Evolutionary conservation across 2,329 filamentous ascomycete species (phyloP), one percentile per base, ranked within the genome.

Genomic region (Westerdykella aurantiaca): DNA sequence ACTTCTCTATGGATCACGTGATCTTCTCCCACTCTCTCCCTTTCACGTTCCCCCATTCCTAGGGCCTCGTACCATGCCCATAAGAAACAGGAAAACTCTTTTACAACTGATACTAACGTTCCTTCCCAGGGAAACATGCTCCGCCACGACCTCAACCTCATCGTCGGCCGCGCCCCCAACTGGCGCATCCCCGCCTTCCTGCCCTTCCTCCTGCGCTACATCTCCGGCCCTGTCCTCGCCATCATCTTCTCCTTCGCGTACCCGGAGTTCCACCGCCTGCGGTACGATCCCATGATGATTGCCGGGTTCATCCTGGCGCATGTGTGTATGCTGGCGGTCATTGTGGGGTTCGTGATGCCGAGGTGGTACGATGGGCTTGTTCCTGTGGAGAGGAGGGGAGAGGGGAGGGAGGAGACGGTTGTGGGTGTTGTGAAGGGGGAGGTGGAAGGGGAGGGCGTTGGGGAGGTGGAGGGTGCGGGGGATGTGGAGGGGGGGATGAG

Each of bases 141-240:
- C 16, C 69, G 73, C 29, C 71, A 70, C 21, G 77, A 80, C 50
- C 70, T 80, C 18, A 80, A 80, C 47, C 54, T 71, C 4, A 72
- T 78, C 23, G 71, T 81, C 17, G 29, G 9, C n/a, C 29, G 29
- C 9, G 9, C 29, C 29, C 66, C 64, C 3, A 80, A 81, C 60
- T 80, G 77, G 78, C 70, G 59, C 3, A 78, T 81, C 18, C 77
- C 78, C 0, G 46, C 52, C 41, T 75, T 78, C 55, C 75, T 76
- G 64, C 72, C 73, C 0, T 57, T 73, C 1, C 61, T 80, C 0
- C 59, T 78, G 43, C 56, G 61, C n/a, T 66, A 64, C 37, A 53
- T 66, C 29, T 56, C 51, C 25, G 60, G 61, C 5, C 61, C 62
- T 1, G 57, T 61, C 11, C 54, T 66, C 2, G 60, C 58, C 21